Evolutionary conservation across 495 filamentous ascomycete genomes (phyloP), one percentile per base, ranked within the genome.

Genomic region (Talaromyces adpressus): DNA sequence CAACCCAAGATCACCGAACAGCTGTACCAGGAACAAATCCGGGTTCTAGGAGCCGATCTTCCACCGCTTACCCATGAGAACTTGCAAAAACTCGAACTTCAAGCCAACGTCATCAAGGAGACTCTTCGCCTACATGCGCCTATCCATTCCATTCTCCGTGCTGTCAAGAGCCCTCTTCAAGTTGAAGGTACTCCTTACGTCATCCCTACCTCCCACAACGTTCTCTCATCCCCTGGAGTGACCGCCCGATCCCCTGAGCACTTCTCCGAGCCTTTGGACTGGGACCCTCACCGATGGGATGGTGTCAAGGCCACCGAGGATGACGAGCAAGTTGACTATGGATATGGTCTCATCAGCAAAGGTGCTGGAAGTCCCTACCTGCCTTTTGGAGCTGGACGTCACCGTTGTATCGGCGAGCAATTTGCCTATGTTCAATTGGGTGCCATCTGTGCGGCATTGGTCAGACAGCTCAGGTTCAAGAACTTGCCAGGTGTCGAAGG

Each of bases 321-420:
- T 83, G 77, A 23, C 75, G 62, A 69, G 70, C 79, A 65, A 71
- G 78, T 92, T 34, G 93, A 97, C 69, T 97, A 97, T 69, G 94
- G 93, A 30, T 97, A 96, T 73, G 94, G 93, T n/a, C 77, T 92
- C 30, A 86, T 97, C 59, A 89, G 84, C 74, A 97, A 97, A 78
- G 93, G 94, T 22, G 86, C 91, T 5, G 78, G 77, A 29, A 92
- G 88, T 56, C 93, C 94, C 1, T 98, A 97, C 76, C 81, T 98
- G 18, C 94, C 94, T 0, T 98, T 98, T 70, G 94, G 94, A 2
- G 94, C 92, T 1, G 94, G 94, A 5, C 81, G 94, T 59, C 94
- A 98, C 75, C 78, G 94, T 9, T 98, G 94, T 73, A 97, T 98
- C 69, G 94, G 94, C 54, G 94, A 97, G 78, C 92, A 97, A 69